phyloP scores from a whole-genome alignment of 305 asterid genomes.

The Ajuga reptans region DNA sequence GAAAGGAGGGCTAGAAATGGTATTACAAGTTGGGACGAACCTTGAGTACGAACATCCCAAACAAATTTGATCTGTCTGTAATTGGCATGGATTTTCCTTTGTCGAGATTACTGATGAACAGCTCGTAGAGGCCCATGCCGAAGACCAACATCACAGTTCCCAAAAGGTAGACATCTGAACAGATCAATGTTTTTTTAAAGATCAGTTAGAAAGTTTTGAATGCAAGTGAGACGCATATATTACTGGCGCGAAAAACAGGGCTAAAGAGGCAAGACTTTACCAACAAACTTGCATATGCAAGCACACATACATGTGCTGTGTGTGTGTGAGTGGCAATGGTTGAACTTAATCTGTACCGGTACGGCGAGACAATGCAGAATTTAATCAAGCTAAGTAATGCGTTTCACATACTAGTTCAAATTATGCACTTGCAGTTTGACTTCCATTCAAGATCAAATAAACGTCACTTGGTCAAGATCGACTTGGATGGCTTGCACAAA shows the following conservation, averaged over 20 bases:
- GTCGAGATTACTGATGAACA: conserved; percentile 87
- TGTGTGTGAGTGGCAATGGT: too few relatives aligned
- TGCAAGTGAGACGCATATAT: background rate
- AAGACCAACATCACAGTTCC: conserved; percentile 96
- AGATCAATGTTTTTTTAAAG: background rate
- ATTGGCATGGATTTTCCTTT: conserved; percentile 37
- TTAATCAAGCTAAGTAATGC: too few relatives aligned
- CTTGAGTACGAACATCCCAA: conserved; percentile 78
- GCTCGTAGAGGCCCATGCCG: conserved; percentile 93
- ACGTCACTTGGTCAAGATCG: background rate
- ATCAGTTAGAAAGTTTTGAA: background rate
- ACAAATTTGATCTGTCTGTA: conserved; percentile 49
- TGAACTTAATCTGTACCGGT: too few relatives aligned
- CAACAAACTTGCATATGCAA: background rate
- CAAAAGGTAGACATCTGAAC: conserved; percentile 66
- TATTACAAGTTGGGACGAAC: conserved; percentile 23
- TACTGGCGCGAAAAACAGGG: background rate
- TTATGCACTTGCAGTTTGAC: background rate
- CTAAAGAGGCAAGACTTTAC: background rate
- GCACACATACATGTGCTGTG: too few relatives aligned
- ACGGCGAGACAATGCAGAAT: too few relatives aligned
- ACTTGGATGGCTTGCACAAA: background rate
- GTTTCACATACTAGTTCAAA: background rate
- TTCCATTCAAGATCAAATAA: background rate
- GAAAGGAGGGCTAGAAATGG: background rate